Base-by-base conservation (phyloP, 768 basidiomycete genomes). In the Auricularia heimuer region DNA sequence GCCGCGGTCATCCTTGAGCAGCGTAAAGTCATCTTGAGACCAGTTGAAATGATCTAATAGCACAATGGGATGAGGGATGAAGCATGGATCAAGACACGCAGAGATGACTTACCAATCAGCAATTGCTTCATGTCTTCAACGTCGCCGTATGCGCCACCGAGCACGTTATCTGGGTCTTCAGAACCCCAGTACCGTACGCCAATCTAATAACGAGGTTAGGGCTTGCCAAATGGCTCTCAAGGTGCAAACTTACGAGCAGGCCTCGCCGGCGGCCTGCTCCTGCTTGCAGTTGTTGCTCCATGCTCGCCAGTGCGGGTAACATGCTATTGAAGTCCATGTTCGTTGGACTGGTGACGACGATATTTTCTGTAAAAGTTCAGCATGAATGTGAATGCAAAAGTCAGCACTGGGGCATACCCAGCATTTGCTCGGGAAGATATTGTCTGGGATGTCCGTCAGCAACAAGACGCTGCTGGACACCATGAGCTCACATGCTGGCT, bases 111-210 rank as follows among this genome's bases (percentile, higher is more conserved):
- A 65, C 64, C 58, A 11, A 61, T 65, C 16, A 65, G 39, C n/a
- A 65, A 60, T 7, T 24, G n/a, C 42, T 62, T 37, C 64, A 65
- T 65, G 36, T 65, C 64, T 8, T 65, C 64, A n/a, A 65, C 60
- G 37, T 65, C 64, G 12, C 18, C 35, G 36, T 65, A 54, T 2
- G 58, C 34, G 10, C 64, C 64, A n/a, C 47, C 47, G n/a, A 65
- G 64, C 29, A 60, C 34, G 56, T 33, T 60, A 35, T 60, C 56
- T 10, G 14, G 21, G 34, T 60, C 56, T 35, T 60, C 56, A 8
- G 21, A 24, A 1, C 56, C 29, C 56, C 56, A 60, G 56, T 60
- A 60, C 11, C 56, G 56, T 6, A 60, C 29, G 0, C 56, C 56
- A 18, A 51, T 18, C 47, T 51, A 51, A 16, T 6, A 10, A 21